Percentiles rank a stretch among this genome's conserved stretches.
phyloP scores from a whole-genome alignment of 352 stramenopile species.

The Albugo candida region DNA sequence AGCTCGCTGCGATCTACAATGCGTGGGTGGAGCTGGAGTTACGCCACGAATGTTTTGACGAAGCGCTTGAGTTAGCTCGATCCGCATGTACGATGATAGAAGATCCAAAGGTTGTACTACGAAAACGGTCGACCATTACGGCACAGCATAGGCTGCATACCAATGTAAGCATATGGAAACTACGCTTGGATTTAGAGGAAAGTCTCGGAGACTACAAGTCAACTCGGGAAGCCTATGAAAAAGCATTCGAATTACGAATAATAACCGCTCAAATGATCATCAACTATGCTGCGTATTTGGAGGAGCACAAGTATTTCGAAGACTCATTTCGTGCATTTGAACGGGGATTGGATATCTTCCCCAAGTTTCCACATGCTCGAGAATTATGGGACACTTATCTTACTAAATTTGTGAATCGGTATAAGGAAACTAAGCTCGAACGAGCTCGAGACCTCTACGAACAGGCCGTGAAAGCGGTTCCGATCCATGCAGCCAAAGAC shows the following conservation, averaged over 20 bases:
- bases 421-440: constrained; percentile 92
- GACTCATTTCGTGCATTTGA: constrained; percentile 91
- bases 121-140: background rate
- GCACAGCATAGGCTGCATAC: constrained; percentile 73
- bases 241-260: constrained; percentile 90
- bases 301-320: constrained; percentile 96
- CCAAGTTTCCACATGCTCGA: constrained; percentile 85
- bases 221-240: constrained; percentile 89
- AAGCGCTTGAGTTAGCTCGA: constrained; percentile 81
- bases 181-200: constrained; percentile 97
- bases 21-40: constrained; percentile 94
- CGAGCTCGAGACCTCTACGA: constrained; percentile 94
- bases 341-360: constrained; percentile 51
- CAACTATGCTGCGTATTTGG: constrained; percentile 92
- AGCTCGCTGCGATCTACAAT: constrained; percentile 89
- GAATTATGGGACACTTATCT: constrained; percentile 96
- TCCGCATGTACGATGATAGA: constrained; percentile 46
- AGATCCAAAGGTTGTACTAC: constrained; percentile 15
- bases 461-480: constrained; percentile 72
- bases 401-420: constrained; percentile 87
- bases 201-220: constrained; percentile 90
- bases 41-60: constrained; percentile 87
- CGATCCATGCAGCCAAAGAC: constrained; percentile 72
- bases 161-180: constrained; percentile 88
- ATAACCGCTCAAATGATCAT: constrained; percentile 94